These are phyloP conservation scores for Pythium insidiosum DNA, from an alignment of 352 stramenopile genomes.

Conservation along the genomic window DNA sequence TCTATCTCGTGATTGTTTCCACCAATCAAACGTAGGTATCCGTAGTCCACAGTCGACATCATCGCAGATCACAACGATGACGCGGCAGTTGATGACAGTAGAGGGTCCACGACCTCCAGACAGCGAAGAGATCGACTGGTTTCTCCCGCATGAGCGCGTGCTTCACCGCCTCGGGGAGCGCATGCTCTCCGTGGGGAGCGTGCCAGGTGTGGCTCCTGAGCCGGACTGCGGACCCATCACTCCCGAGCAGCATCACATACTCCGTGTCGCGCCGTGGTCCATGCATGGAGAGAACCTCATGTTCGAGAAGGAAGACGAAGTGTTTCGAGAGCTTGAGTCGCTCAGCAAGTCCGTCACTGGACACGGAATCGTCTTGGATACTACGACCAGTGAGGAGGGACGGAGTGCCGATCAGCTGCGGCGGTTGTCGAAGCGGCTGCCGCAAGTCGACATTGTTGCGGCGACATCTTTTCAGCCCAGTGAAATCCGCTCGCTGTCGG, in stretches of 20 bases:
- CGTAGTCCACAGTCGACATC: no score
- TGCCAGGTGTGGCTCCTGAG: no score
- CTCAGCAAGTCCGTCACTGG: slow-evolving; percentile 9
- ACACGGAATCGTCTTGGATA: slow-evolving; percentile 35
- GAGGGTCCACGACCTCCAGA: slow-evolving; percentile 26
- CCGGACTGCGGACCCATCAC: slow-evolving; percentile 24
- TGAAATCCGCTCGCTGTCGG: slow-evolving; percentile 7
- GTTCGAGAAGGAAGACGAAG: slow-evolving; percentile 63
- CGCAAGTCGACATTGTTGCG: slow-evolving; percentile 35
- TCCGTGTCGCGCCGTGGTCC: slow-evolving; percentile 30
- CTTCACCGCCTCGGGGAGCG: slow-evolving; percentile 32
- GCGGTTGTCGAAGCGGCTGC: slow-evolving; percentile 24
- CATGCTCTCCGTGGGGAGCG: no score
- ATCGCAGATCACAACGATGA: no score
- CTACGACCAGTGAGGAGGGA: slow-evolving; percentile 39
- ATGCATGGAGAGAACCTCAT: slow-evolving; percentile 37
- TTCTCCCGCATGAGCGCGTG: slow-evolving; percentile 53
- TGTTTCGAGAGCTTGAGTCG: slow-evolving; percentile 56
- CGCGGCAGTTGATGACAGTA: slow-evolving; percentile 20
- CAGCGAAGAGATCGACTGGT: slow-evolving; percentile 20
- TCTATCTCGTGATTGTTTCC: no score
- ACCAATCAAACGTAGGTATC: no score
- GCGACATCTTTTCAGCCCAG: slow-evolving; percentile 45
- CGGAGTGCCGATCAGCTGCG: slow-evolving; percentile 20
- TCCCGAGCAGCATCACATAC: slow-evolving; percentile 42